Evolutionary conservation across 345 rosid genomes (phyloP).

Genomic region (Rhizophora mangle): DNA sequence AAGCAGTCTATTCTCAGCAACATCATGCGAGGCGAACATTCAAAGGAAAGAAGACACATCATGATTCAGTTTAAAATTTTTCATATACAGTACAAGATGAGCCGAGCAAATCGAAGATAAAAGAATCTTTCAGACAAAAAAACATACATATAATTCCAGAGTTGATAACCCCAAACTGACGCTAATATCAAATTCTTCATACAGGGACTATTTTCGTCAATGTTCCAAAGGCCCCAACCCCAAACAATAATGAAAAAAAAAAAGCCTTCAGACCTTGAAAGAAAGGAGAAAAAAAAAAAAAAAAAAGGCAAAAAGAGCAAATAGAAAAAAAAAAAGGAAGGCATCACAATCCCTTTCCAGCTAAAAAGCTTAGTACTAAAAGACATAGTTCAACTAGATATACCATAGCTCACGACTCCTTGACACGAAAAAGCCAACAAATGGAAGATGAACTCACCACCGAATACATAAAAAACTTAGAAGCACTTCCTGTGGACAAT

Average conservation of each 20-base stretch:
- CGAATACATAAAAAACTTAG: constrained; percentile 31
- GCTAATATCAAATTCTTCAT: constrained; percentile 44
- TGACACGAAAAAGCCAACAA: constrained; percentile 41
- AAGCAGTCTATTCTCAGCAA: too few species aligned
- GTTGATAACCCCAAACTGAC: constrained; percentile 38
- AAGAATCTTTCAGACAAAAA: too few species aligned
- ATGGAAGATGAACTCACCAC: constrained; percentile 43
- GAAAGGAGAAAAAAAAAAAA: background rate
- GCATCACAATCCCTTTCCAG: constrained; percentile 55
- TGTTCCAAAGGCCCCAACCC: constrained; percentile 17
- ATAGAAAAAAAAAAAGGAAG: background rate
- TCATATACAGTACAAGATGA: too few species aligned
- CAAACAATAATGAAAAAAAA: background rate
- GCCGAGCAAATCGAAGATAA: too few species aligned
- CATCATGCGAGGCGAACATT: too few species aligned
- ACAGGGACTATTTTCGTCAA: constrained; percentile 53
- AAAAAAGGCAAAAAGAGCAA: background rate
- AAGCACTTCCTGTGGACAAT: constrained; percentile 73
- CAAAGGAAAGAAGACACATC: too few species aligned
- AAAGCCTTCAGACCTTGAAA: constrained; percentile 30
- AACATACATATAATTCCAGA: background rate
- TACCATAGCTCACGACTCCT: constrained; percentile 37
- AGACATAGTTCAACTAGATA: constrained; percentile 29
- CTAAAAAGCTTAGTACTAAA: constrained; percentile 42
- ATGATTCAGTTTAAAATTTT: too few species aligned